Evolutionary conservation across 805 yeast genomes (phyloP), one percentile per base, ranked within the genome.

Genomic region (Myxozyma melibiosi): DNA sequence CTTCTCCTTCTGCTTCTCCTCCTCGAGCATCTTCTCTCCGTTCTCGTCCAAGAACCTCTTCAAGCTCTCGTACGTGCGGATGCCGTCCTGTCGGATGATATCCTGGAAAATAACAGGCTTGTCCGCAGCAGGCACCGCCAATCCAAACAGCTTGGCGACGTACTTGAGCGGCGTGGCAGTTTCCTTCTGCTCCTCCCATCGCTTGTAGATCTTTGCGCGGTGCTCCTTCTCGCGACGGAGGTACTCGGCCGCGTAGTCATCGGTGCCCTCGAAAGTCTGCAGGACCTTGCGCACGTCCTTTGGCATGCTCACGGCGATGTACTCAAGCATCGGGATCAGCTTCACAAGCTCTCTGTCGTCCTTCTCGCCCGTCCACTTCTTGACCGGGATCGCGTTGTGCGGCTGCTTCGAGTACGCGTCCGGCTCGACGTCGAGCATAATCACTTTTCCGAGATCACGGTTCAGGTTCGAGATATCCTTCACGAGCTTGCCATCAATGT

Each of bases 241-340:
- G 70, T 88, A 94, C 72, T 91, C 98, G 51, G 80, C 84, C 9
- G 94, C 84, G 52, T 92, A 82, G 42, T 84, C 73, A 53, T 77
- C 71, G 70, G 84, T 84, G 69, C 84, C 88, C 34, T 78, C 72
- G 75, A 84, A 94, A 6, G 96, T 82, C 62, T 80, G 78, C 66
- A 95, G 77, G 34, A 90, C 82, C 31, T 96, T 96, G 75, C 97
- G 88, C 53, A 94, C 94, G 73, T 94, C 99, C 72, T 82, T 82
- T 66, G 88, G 78, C 38, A 80, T 81, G 73, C 90, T 96, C 14
- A 96, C 88, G 14, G 97, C 98, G 59, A 94, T 75, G 76, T 88
- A 94, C 76, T 94, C 99, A 66, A 94, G 82, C 76, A 94, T 85
- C 56, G 98, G 97, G 69, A 94, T 90, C 74, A 91, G 76, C 67